These are phyloP conservation scores for Canna indica DNA, from an alignment of 176 grass and related monocot species.

Conservation along the genomic window DNA sequence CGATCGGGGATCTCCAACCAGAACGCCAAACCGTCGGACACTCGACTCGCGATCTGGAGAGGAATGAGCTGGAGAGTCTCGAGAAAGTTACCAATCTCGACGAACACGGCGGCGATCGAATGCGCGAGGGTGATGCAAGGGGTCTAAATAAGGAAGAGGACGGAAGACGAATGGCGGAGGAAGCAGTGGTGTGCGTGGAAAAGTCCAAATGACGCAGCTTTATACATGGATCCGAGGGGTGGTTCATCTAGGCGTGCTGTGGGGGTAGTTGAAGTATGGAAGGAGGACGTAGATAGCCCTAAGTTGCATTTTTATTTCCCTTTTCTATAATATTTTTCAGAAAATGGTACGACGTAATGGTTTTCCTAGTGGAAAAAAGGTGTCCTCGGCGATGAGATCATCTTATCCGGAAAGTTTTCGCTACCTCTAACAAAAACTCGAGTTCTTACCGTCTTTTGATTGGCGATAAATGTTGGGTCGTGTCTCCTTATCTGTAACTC, in stretches of 20 bases:
- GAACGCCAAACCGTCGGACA: slow-evolving; percentile 6
- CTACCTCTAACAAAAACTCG: no score
- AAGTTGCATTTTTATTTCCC: background rate
- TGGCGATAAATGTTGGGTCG: no score
- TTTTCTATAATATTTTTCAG: no score
- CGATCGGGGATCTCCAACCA: background rate
- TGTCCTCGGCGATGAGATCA: no score
- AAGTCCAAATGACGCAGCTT: slow-evolving; percentile 40
- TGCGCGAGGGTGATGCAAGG: background rate
- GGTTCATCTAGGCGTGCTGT: background rate
- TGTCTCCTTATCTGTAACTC: no score
- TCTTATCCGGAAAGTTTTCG: no score
- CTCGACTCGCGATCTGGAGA: slow-evolving; percentile 11
- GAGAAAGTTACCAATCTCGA: background rate
- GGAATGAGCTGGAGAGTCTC: background rate
- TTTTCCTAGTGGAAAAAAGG: no score
- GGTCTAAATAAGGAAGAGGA: background rate
- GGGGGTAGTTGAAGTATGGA: background rate
- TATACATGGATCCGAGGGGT: slow-evolving; percentile 48
- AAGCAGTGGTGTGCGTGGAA: slow-evolving; percentile 30
- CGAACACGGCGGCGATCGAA: background rate
- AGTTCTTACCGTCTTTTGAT: no score
- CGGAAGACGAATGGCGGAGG: background rate
- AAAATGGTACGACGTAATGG: no score
- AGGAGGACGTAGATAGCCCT: background rate